Evolutionary conservation across 139 green algal species (phyloP).

Genomic region (Spirogloea muscicola): DNA sequence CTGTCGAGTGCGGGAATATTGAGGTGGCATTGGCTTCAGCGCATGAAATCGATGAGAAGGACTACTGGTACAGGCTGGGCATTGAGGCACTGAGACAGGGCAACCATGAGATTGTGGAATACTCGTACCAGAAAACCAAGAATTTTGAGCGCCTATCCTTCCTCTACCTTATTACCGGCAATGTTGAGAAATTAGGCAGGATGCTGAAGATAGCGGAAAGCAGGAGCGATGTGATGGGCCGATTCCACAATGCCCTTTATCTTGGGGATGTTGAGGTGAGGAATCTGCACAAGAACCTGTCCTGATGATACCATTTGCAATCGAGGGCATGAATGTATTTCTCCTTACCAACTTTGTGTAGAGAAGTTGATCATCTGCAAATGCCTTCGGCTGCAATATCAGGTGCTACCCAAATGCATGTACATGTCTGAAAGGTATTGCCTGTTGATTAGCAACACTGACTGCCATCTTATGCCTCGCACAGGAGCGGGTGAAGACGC

Average conservation of each 20-base stretch:
- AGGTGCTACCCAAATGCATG: too few relatives aligned
- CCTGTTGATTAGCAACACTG: too few relatives aligned
- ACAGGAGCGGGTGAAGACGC: slow-evolving; percentile 61
- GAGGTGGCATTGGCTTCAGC: slow-evolving; percentile 92
- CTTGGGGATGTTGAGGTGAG: slow-evolving; percentile 86
- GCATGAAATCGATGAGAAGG: slow-evolving; percentile 91
- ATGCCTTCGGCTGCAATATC: too few relatives aligned
- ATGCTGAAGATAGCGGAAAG: slow-evolving; percentile 99
- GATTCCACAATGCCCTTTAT: slow-evolving; percentile 97
- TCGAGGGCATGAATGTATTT: too few relatives aligned
- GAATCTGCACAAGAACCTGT: too few relatives aligned
- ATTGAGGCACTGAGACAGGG: slow-evolving; percentile 82
- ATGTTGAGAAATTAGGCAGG: slow-evolving; percentile 86
- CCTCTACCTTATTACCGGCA: slow-evolving; percentile 97
- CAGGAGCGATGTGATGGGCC: slow-evolving; percentile 85
- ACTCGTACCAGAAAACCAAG: slow-evolving; percentile 98
- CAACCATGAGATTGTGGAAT: slow-evolving; percentile 98
- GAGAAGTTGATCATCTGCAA: too few relatives aligned
- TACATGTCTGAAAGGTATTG: too few relatives aligned
- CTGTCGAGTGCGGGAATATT: slow-evolving; percentile 93
- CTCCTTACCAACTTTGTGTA: too few relatives aligned
- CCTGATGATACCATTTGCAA: too few relatives aligned
- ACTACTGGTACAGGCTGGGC: slow-evolving; percentile 90
- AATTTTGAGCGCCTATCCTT: slow-evolving; percentile 95
- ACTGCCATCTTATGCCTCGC: too few relatives aligned